Base-by-base conservation (phyloP, 768 basidiomycete species). In the Sutorius australiensis region DNA sequence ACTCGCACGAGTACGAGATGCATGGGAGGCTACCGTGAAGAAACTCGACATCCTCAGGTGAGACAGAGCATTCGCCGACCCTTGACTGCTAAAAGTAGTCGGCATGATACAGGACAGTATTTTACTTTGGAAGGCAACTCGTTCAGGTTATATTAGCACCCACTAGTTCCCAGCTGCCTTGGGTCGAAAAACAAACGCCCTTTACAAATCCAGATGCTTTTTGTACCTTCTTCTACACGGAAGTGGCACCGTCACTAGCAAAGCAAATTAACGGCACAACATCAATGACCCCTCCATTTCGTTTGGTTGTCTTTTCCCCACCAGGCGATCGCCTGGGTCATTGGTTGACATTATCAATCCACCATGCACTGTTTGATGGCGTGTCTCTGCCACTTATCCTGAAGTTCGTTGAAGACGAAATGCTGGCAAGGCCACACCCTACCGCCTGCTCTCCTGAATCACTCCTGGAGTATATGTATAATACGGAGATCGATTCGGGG, bases 291-390 rank as follows among this genome's bases (percentile, higher is more conserved):
- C 57, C 63, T 53, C 55, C 53, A 46, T 55, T 67, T 50, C 60
- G 54, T 30, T 21, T 57, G 21, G 38, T 28, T 32, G 28, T 54
- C 50, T 60, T 60, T 54, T 41, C 34, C 17, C 32, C 48, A n/a
- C 44, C 39, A 19, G 40, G 30, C 14, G 16, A 42, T 14, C 31
- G 27, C 13, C 33, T 41, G 5, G 31, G 21, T 13, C 45, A 43
- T 30, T 58, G 60, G 51, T 27, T 65, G 32, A 59, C 55, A 14
- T 54, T 72, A 33, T 70, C 71, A 6, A 70, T 71, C 30, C 70
- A 71, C 39, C 70, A 71, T 24, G 69, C 68, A 3, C 50, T 71
- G 7, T 71, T 67, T 52, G 70, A 71, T 48, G 70, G 67, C 3
- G 55, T 65, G 31, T 72, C 70, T 16, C 53, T 71, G 3, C 57